Evolutionary conservation across 1,284 basidiomycete species (phyloP).

Genomic region (Fomes fomentarius): DNA sequence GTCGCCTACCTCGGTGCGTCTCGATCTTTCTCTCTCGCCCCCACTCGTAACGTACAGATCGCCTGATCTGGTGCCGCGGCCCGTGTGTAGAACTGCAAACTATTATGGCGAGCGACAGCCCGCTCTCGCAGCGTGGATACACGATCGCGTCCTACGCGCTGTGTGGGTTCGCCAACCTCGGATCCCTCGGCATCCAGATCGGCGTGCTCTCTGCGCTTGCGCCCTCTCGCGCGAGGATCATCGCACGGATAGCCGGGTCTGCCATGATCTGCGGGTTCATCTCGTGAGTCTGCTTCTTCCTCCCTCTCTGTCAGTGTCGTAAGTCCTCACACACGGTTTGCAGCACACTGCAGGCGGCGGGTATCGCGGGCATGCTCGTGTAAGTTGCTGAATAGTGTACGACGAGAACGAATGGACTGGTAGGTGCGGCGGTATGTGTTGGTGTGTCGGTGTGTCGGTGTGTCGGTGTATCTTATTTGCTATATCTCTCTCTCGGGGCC

Average conservation of each 20-base stretch:
- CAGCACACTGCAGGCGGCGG: slow-evolving; percentile 70
- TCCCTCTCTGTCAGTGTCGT: background rate
- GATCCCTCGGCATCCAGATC: slow-evolving; percentile 88
- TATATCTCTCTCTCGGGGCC: no score
- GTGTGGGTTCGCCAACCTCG: slow-evolving; percentile 90
- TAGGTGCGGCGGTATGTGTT: no score
- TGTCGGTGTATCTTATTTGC: no score
- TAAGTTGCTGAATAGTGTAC: slow-evolving; percentile 15
- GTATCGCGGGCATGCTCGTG: slow-evolving; percentile 61
- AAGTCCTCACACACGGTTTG: background rate
- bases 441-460: no score
- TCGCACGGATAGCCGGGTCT: slow-evolving; percentile 72
- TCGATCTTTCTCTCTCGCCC: background rate
- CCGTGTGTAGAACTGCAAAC: slow-evolving; percentile 48
- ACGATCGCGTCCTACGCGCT: slow-evolving; percentile 84
- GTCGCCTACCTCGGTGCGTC: slow-evolving; percentile 67
- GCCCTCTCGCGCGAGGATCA: slow-evolving; percentile 73
- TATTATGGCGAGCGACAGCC: slow-evolving; percentile 51
- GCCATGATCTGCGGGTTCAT: slow-evolving; percentile 85
- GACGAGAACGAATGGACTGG: background rate
- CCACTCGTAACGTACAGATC: background rate
- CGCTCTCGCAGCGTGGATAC: slow-evolving; percentile 72
- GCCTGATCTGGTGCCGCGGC: background rate
- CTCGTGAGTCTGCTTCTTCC: slow-evolving; percentile 38
- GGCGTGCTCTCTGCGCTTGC: slow-evolving; percentile 86